Conservation (phyloP, 495 filamentous ascomycete genomes). For the Penicillium cinerascens region DNA sequence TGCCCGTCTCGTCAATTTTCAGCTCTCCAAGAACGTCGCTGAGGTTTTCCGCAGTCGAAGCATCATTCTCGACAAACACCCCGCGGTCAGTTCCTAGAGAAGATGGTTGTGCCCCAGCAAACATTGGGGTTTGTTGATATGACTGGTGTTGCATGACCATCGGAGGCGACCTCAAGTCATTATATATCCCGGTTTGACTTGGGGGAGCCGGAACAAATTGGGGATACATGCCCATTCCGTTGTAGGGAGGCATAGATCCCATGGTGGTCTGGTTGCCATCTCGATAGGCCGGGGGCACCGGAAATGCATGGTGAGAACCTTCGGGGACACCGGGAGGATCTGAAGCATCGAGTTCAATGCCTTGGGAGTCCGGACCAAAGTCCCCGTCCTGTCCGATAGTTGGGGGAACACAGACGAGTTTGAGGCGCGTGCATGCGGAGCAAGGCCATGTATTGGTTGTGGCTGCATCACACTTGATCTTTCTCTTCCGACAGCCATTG, state of each 20-base stretch:
- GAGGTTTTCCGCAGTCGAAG: constrained; percentile 66
- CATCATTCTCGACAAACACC: constrained; percentile 51
- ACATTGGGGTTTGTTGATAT: constrained; percentile 49
- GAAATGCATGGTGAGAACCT: constrained; percentile 31
- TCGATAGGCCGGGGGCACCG: constrained; percentile 27
- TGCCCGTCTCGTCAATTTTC: constrained; percentile 82
- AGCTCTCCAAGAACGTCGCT: constrained; percentile 80
- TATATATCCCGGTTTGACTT: constrained; percentile 75
- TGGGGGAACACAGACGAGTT: constrained; percentile 89
- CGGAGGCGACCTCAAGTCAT: constrained; percentile 62
- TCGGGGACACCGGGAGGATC: constrained; percentile 23
- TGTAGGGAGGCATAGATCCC: constrained; percentile 31
- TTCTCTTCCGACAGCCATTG: constrained; percentile 83
- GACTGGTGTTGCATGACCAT: constrained; percentile 33
- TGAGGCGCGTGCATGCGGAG: constrained; percentile 86
- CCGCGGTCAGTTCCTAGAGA: constrained; percentile 41
- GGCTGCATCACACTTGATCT: constrained; percentile 94
- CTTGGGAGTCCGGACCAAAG: constrained; percentile 43
- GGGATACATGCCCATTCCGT: constrained; percentile 35
- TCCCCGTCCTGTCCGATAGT: constrained; percentile 84
- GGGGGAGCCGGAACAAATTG: constrained; percentile 33
- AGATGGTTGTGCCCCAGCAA: constrained; percentile 52
- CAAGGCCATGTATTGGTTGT: constrained; percentile 99
- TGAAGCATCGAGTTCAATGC: constrained; percentile 23
- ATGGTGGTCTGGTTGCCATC: constrained; percentile 24